Conservation (phyloP, 768 basidiomycete species). For the Paxillus ammoniavirescens region DNA sequence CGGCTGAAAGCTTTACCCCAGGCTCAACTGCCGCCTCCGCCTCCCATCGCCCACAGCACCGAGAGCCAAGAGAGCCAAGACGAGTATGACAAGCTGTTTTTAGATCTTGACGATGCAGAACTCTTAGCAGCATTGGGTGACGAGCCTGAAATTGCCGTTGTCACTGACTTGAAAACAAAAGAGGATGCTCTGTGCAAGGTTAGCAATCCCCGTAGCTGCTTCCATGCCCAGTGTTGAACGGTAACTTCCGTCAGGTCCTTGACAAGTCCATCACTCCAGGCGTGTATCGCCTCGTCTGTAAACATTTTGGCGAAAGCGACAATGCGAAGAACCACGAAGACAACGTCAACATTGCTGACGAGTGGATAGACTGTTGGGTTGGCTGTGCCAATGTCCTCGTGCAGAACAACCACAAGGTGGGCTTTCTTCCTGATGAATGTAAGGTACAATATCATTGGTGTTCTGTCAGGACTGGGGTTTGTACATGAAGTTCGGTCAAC, state of each 20-base stretch:
- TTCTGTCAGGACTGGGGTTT: conserved; percentile 55
- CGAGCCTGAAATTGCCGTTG: conserved; percentile 20
- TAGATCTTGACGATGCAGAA: conserved; percentile 62
- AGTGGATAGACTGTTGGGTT: conserved; percentile 72
- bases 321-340: conserved; percentile 16
- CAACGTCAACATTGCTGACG: conserved; percentile 41
- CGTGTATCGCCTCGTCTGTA: conserved; percentile 54
- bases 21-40: conserved; percentile 34
- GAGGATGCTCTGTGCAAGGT: conserved; percentile 56
- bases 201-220: conserved; percentile 10
- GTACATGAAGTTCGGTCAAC: conserved; percentile 50
- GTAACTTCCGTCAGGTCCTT: conserved; percentile 40
- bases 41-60: conserved; percentile 19
- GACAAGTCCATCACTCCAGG: conserved; percentile 47
- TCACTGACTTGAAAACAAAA: conserved; percentile 34
- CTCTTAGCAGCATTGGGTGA: conserved; percentile 53
- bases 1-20: conserved; percentile 47
- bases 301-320: conserved; percentile 40
- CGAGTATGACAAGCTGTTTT: conserved; percentile 58
- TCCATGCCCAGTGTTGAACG: neutral
- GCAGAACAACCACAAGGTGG: conserved; percentile 46
- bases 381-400: conserved; percentile 64
- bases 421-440: conserved; percentile 2
- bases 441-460: neutral
- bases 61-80: conserved; percentile 78